These are phyloP conservation scores for Termitomyces sp. DNA, from an alignment of 768 basidiomycete species.

Conservation along the genomic window DNA sequence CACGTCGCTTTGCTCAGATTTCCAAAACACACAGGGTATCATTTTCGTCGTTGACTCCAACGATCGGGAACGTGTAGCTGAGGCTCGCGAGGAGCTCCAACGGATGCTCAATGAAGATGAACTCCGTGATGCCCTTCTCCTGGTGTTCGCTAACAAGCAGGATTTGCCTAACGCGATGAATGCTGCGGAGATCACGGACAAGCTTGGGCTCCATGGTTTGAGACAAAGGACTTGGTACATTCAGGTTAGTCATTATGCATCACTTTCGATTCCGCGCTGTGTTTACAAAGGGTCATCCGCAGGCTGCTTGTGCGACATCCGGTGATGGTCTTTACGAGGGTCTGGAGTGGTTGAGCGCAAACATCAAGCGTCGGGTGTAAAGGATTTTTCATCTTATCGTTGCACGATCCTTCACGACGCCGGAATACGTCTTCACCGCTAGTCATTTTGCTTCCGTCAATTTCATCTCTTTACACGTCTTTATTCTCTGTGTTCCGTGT, in stretches of 20 bases:
- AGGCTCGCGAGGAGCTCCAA: conserved; percentile 98
- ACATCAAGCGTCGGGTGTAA: conserved; percentile 85
- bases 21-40: conserved; percentile 99
- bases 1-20: conserved; percentile 56
- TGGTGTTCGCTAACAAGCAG: conserved; percentile 99
- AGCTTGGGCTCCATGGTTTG: conserved; percentile 96
- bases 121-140: conserved; percentile 94
- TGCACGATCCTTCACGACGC: conserved; percentile 59
- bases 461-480: conserved; percentile 26
- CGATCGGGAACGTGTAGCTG: conserved; percentile 98
- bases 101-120: conserved; percentile 99
- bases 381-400: conserved; percentile 33
- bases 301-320: conserved; percentile 98
- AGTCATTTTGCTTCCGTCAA: conserved; percentile 34
- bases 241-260: conserved; percentile 52
- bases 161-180: conserved; percentile 99
- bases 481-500: conserved; percentile 30
- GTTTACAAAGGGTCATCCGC: conserved; percentile 14
- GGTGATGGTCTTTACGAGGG: conserved; percentile 99
- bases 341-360: conserved; percentile 92
- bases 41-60: conserved; percentile 99
- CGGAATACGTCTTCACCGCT: conserved; percentile 48
- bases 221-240: conserved; percentile 99
- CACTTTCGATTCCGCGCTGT: conserved; percentile 8
- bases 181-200: conserved; percentile 98